Evolutionary conservation across 768 basidiomycete genomes (phyloP), one percentile per base, ranked within the genome.

Genomic region (Phylloporus arenicola): DNA sequence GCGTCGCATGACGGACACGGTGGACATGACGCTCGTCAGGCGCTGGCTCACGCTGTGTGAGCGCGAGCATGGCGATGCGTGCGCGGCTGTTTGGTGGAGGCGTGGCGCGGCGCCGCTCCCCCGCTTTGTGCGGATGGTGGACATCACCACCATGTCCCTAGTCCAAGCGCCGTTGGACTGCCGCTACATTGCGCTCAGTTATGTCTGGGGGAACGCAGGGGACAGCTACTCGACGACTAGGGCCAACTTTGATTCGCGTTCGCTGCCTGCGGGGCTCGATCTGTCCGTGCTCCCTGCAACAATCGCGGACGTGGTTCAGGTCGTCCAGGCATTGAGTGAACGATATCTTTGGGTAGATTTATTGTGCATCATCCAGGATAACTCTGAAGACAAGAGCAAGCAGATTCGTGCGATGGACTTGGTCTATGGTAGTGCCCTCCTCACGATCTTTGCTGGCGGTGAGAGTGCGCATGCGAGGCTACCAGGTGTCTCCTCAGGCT

Each of bases 311-410:
- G 29, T n/a, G 29, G 20, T 43, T 29, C 30, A 31, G 3, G 29
- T 43, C 19, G 27, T 27, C 4, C 27, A n/a, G 17, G 17, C 17
- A 19, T 19, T 30, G 29, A 17, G 17, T 7, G 29, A 43, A 20
- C 43, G 43, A 13, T 43, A 43, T 19, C 11, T 43, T 17, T 43
- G 29, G 43, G 22, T 57, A 34, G 57, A 58, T 33, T 43, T 46
- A 13, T 40, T 57, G 2, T 58, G 57, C 40, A 57, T 58, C 43
- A 54, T 51, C 46, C 57, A 58, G 40, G 55, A 57, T 43, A 46
- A n/a, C 19, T 13, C 5, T 4, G 43, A 46, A 14, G 56, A 57
- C 44, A 51, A 55, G 42, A 8, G 6, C 30, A 24, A 4, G 11
- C 50, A 57, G 44, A 38, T 57, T 27, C 33, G 37, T 10, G 53